Evolutionary conservation across 2,329 filamentous ascomycete genomes (phyloP).

Genomic region (Pseudogymnoascus sp.): DNA sequence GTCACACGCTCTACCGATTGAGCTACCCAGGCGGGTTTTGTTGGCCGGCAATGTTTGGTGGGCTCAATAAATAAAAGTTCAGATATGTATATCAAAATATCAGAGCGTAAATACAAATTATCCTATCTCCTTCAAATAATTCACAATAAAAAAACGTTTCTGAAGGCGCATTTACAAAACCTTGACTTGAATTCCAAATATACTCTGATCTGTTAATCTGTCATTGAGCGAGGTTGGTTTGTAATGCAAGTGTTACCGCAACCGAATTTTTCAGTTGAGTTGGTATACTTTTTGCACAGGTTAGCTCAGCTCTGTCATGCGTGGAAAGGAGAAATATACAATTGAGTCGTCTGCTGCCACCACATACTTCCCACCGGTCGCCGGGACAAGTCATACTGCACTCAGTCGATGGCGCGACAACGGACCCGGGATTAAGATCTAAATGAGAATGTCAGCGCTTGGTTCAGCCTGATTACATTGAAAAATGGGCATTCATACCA

Average conservation of each 20-base stretch:
- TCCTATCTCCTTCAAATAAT: background rate
- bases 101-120: background rate
- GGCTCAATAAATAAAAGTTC: background rate
- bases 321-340: background rate
- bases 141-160: background rate
- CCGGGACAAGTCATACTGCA: constrained; percentile 9
- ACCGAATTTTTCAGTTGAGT: background rate
- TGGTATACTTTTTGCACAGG: background rate
- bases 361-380: constrained; percentile 11
- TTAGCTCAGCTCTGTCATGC: background rate
- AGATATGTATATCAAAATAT: background rate
- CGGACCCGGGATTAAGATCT: background rate
- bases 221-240: background rate
- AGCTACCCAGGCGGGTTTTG: constrained; percentile 46
- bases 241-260: background rate
- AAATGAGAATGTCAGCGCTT: background rate
- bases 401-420: background rate
- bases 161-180: too few species aligned
- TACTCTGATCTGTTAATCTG: background rate
- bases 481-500: background rate
- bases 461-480: background rate
- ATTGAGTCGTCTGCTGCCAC: constrained; percentile 10
- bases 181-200: too few species aligned
- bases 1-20: constrained; percentile 67
- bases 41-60: background rate